Evolutionary conservation across 192 early-diverging fungal genomes (phyloP), one percentile per base, ranked within the genome.

Genomic region (Geosiphon pyriformis): DNA sequence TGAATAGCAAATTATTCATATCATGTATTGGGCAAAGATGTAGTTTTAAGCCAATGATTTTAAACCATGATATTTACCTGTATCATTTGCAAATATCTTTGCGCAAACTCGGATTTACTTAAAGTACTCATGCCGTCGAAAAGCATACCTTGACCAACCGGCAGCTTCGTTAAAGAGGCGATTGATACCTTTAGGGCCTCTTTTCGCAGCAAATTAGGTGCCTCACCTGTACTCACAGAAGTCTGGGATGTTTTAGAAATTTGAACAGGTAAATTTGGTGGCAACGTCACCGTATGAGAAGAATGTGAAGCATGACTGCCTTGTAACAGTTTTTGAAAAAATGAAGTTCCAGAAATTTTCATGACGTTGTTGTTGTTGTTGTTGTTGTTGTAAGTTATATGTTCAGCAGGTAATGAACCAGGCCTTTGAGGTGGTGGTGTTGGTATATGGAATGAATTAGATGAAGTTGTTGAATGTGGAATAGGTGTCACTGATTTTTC

Each of bases 41-140:
- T 42, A 42, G 37, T 15, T 42, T 42, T 6, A 6, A 12, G 1
- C 15, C 3, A 10, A 33, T 59, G 18, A 33, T 22, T 20, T 59
- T 6, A 59, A 17, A 37, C 10, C 57, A 33, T 46, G 42, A 52
- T 20, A 20, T 4, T n/a, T 31, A 63, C 61, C 49, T 63, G 61
- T 51, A 63, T 51, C 31, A 63, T 30, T 29, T 34, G 23, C 1
- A 52, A 23, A 22, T 63, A 63, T 51, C 30, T n/a, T 51, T 63
- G 49, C 1, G 6, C 29, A 51, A 63, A 63, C 33, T 63, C 61
- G 4, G 25, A 2, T 32, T 51, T 63, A n/a, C 27, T 63, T 22
- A 63, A 51, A 26, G 51, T 50, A 12, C 25, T 63, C 33, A 48
- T 50, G 2, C 34, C 17, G 42, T 37, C 33, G 33, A 11, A 18